phyloP scores from a whole-genome alignment of 2,329 filamentous ascomycete genomes.

The Trichoderma sp. region DNA sequence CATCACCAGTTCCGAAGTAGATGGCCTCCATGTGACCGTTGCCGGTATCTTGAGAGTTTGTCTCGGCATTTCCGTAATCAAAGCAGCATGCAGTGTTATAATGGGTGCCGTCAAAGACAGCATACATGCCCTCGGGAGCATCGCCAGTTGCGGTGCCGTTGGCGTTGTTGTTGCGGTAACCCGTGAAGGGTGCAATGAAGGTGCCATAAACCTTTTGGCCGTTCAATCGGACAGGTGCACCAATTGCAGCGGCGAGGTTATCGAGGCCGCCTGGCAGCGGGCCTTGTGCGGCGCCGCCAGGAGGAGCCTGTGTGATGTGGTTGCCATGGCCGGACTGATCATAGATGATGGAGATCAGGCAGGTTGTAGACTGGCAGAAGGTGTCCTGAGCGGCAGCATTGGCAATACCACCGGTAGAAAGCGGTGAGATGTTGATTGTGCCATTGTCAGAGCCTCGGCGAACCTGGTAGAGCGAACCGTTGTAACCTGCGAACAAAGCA shows the following conservation, averaged over 20 bases:
- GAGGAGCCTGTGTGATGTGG: slow-evolving; percentile 18
- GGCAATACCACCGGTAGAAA: slow-evolving; percentile 1
- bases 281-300: background rate
- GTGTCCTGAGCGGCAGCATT: slow-evolving; percentile 12
- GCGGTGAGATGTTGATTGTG: slow-evolving; percentile 3
- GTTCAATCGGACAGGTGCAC: slow-evolving; percentile 9
- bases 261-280: slow-evolving; percentile 7
- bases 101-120: slow-evolving; percentile 14
- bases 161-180: slow-evolving; percentile 15
- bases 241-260: slow-evolving; percentile 7
- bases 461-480: slow-evolving; percentile 9
- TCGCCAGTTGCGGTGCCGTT: slow-evolving; percentile 3
- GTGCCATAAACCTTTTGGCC: slow-evolving; percentile 14
- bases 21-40: slow-evolving; percentile 22
- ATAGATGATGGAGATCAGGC: slow-evolving; percentile 17
- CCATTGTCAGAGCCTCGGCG: slow-evolving; percentile 5
- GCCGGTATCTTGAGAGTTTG: background rate
- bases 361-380: slow-evolving; percentile 9
- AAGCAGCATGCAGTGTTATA: slow-evolving; percentile 18
- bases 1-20: slow-evolving; percentile 6
- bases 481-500: slow-evolving; percentile 3
- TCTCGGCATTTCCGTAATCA: slow-evolving; percentile 21
- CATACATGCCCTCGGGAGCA: slow-evolving; percentile 8
- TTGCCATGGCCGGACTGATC: slow-evolving; percentile 17
- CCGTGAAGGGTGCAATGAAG: slow-evolving; percentile 11